Conservation (phyloP, 139 green algal species). For the Chara braunii region DNA sequence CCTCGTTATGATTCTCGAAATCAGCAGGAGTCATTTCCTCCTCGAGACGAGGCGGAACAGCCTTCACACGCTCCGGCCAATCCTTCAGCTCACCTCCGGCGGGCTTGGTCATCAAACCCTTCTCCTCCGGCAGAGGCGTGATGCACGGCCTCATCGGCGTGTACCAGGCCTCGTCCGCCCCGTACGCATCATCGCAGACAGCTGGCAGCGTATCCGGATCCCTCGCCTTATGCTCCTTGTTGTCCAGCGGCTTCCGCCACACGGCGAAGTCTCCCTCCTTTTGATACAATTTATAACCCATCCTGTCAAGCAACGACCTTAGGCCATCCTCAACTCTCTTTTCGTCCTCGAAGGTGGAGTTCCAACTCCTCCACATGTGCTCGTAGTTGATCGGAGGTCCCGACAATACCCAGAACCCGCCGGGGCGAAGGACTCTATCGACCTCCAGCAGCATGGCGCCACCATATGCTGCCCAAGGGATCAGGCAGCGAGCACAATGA, state of each 20-base stretch:
- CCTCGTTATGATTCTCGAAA: background rate
- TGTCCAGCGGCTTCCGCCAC: too few species aligned
- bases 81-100: background rate
- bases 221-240: too few species aligned
- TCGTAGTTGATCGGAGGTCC: constrained; percentile 17
- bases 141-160: background rate
- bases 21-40: background rate
- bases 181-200: too few species aligned
- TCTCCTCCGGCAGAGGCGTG: background rate
- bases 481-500: constrained; percentile 24
- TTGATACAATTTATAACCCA: too few species aligned
- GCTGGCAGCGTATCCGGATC: too few species aligned
- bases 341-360: too few species aligned
- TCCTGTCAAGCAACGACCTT: too few species aligned
- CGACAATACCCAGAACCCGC: constrained; percentile 17
- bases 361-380: too few species aligned
- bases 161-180: constrained; percentile 15
- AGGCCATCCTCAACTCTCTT: too few species aligned
- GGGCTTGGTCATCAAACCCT: too few species aligned
- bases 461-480: constrained; percentile 15
- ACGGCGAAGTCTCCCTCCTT: too few species aligned
- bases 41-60: constrained; percentile 6
- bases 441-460: constrained; percentile 5
- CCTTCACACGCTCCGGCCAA: constrained; percentile 13
- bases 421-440: constrained; percentile 17